These are phyloP conservation scores for Entonaema liquescens DNA, from an alignment of 495 filamentous ascomycete species.

Conservation along the genomic window DNA sequence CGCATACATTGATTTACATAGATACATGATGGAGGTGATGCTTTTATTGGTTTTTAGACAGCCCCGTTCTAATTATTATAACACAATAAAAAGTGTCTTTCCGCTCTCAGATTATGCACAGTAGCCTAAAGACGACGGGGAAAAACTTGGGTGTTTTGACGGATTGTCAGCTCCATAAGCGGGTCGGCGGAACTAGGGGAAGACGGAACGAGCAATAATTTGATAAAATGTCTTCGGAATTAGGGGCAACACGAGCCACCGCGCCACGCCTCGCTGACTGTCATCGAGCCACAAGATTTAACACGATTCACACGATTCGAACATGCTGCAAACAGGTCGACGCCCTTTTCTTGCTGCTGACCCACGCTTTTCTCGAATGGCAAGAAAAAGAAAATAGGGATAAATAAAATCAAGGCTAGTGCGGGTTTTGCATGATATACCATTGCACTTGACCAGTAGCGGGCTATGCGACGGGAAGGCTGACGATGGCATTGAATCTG, in stretches of 20 bases:
- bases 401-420: not conserved
- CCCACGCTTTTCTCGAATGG: constrained; percentile 5
- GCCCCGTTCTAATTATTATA: constrained; percentile 16
- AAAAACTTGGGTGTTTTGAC: constrained; percentile 17
- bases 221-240: constrained; percentile 32
- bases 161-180: constrained; percentile 40
- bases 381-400: constrained; percentile 8
- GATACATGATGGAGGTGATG: not conserved
- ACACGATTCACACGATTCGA: constrained; percentile 23
- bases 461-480: constrained; percentile 16
- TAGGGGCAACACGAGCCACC: constrained; percentile 33
- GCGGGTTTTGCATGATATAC: not conserved
- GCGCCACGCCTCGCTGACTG: constrained; percentile 34
- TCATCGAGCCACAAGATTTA: constrained; percentile 39
- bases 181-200: constrained; percentile 43
- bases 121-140: constrained; percentile 38
- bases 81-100: constrained; percentile 24
- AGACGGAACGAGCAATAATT: constrained; percentile 43
- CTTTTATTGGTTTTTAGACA: constrained; percentile 4
- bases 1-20: constrained; percentile 6
- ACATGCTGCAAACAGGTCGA: constrained; percentile 17
- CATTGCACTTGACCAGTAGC: not conserved
- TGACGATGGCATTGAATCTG: constrained; percentile 20
- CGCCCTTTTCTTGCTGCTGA: not conserved
- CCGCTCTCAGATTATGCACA: constrained; percentile 29